Base-by-base conservation (phyloP, 306 rosid genomes). In the Betula pendula region DNA sequence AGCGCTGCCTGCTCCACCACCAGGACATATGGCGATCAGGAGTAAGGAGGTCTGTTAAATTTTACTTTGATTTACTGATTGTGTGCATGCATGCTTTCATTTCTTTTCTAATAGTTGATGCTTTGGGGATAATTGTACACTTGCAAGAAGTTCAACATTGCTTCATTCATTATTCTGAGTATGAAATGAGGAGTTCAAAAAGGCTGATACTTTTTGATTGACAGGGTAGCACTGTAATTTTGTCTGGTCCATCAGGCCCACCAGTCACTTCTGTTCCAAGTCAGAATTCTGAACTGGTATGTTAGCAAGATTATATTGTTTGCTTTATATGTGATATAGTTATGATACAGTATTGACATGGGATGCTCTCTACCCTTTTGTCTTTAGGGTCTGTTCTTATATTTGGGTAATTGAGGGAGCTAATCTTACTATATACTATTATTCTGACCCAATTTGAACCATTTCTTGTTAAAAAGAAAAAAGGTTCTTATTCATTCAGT, bases 21-120 rank as follows among this genome's bases (percentile, higher is more conserved):
- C 98, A 33, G 99, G 99, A 82, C 99, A 93, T 35, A 96, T 96
- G 99, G 99, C 99, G 63, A 96, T 96, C 82, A 91, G 98, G 96
- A 96, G 97, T 84, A 95, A 95, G 83, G 99, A 96, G 99, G 99
- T 96, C 72, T 50, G 89, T 65, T 53, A 48, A 73, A 70, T 75
- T 24, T 48, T 60, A 22, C 38, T 68, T 68, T 22, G 31, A 42
- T 22, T 4, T 5, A 29, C 4, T 53, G 5, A 44, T 55, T 22
- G 56, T 35, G 31, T 45, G 24, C 20, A 20, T 59, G 49, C 49
- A 13, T 42, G 11, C 29, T 59, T 68, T 68, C 44, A 15, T 52
- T 49, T 77, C 43, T 5, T 38, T 4, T 71, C 47, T 55, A 19
- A 66, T 16, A 38, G 33, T 65, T 56, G 70, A 75, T 59, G 71